phyloP scores from a whole-genome alignment of 257 asterid genomes.

The Echium plantagineum region DNA sequence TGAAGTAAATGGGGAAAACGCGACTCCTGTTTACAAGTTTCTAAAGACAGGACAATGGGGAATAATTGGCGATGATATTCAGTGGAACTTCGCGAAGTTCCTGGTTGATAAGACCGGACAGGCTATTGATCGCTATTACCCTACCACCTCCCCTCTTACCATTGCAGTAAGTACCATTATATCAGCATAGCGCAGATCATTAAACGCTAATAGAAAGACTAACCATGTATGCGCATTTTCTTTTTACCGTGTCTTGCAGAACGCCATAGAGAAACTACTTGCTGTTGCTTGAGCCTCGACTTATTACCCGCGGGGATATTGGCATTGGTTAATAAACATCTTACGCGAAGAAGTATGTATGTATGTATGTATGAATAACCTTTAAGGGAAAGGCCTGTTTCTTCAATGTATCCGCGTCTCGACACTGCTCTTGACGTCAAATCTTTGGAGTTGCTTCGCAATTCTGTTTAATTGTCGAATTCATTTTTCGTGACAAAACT shows the following conservation, averaged over 20 bases:
- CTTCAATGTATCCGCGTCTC: no score
- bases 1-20: slow-evolving; percentile 62
- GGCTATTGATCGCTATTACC: slow-evolving; percentile 64
- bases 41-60: slow-evolving; percentile 78
- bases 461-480: no score
- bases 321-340: not conserved
- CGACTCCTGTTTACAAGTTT: slow-evolving; percentile 70
- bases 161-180: slow-evolving; percentile 20
- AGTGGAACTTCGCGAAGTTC: slow-evolving; percentile 86
- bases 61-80: slow-evolving; percentile 63
- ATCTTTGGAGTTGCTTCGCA: no score
- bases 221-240: not conserved
- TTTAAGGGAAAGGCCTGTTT: not conserved
- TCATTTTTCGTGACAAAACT: no score
- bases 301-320: not conserved
- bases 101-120: slow-evolving; percentile 64
- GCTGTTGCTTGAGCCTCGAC: not conserved
- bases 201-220: not conserved
- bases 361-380: not conserved
- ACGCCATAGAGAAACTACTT: not conserved
- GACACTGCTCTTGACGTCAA: no score
- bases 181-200: slow-evolving; percentile 3
- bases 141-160: slow-evolving; percentile 68
- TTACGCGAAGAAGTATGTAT: not conserved
- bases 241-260: not conserved